Conservation (phyloP, 495 filamentous ascomycete species). For the Penicillium angulare region DNA sequence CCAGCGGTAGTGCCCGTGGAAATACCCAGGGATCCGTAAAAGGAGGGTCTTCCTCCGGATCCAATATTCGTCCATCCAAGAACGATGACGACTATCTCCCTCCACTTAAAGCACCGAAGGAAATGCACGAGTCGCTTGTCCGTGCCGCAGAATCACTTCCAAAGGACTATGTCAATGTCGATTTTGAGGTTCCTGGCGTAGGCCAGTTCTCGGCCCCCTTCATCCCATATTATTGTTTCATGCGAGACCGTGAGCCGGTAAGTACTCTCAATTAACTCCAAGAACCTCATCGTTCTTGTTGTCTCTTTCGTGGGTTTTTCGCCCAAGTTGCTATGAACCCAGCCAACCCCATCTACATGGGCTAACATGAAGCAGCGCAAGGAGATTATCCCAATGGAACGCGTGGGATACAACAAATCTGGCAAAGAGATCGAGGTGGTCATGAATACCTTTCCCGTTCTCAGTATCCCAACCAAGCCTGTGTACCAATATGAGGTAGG, state of each 20-base stretch:
- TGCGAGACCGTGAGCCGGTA: neutral
- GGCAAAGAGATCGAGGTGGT: conserved; percentile 58
- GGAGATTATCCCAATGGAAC: neutral
- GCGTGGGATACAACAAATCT: conserved; percentile 46
- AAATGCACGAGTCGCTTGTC: neutral
- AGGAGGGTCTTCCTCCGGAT: no score
- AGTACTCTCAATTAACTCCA: neutral
- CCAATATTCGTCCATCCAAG: no score
- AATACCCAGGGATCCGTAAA: no score
- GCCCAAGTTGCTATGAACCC: neutral
- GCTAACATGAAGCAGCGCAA: neutral
- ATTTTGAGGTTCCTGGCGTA: neutral
- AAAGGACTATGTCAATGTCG: neutral
- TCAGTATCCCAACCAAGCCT: conserved; percentile 44
- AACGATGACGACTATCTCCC: neutral
- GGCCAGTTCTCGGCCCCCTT: neutral
- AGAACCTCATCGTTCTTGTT: no score
- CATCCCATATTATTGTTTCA: neutral
- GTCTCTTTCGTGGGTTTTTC: neutral
- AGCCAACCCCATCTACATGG: neutral
- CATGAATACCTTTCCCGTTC: conserved; percentile 76
- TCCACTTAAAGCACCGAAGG: neutral
- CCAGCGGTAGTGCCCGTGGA: no score
- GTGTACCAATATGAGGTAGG: conserved; percentile 89
- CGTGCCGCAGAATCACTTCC: neutral